phyloP scores from a whole-genome alignment of 805 yeast species.

The Yamadazyma sp. region DNA sequence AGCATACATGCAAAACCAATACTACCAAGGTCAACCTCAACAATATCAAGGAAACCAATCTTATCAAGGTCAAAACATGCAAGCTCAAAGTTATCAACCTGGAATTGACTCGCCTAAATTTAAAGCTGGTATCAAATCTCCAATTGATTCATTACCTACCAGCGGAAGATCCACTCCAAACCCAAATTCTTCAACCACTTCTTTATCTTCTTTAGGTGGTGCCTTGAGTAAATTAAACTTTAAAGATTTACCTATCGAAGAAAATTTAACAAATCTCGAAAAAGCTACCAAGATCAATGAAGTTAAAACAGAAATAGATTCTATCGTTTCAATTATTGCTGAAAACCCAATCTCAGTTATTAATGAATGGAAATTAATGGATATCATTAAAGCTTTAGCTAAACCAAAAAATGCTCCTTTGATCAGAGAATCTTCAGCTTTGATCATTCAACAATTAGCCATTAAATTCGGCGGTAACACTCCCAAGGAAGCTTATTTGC shows the following conservation, averaged over 20 bases:
- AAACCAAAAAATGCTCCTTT: conserved; percentile 73
- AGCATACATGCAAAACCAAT: background rate
- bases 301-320: conserved; percentile 51
- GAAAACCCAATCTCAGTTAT: conserved; percentile 45
- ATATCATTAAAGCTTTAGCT: conserved; percentile 59
- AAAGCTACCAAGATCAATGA: conserved; percentile 51
- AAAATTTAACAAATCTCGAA: conserved; percentile 50
- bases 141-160: conserved; percentile 28
- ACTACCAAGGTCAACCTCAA: conserved; percentile 1
- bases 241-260: conserved; percentile 64
- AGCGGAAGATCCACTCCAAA: conserved; percentile 37
- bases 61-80: conserved; percentile 5
- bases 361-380: conserved; percentile 62
- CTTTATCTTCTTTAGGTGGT: conserved; percentile 68
- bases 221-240: conserved; percentile 61
- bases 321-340: conserved; percentile 48
- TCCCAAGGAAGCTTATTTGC: conserved; percentile 73
- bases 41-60: conserved; percentile 5
- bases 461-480: conserved; percentile 62
- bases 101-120: background rate
- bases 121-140: conserved; percentile 11
- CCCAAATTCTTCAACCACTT: conserved; percentile 56
- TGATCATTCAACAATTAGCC: conserved; percentile 57
- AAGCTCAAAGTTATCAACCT: conserved; percentile 4
- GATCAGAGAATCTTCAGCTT: conserved; percentile 72